A percentile compares a stretch with the other conserved stretches of the same genome.
phyloP scores from a whole-genome alignment of 2,329 filamentous ascomycete genomes.

The Phoma sp. region DNA sequence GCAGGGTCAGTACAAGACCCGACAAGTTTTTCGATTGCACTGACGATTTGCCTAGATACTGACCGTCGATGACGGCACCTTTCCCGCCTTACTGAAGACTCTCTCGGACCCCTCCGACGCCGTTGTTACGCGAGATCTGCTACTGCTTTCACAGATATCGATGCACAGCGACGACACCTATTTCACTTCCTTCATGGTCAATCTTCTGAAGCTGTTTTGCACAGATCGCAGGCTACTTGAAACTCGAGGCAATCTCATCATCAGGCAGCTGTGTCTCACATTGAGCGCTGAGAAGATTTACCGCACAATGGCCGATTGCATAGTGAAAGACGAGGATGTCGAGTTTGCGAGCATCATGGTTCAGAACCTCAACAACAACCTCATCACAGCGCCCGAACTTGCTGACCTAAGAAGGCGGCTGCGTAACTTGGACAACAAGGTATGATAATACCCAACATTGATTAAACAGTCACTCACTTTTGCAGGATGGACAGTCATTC shows the following conservation, averaged over 20 bases:
- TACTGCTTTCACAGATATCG: conserved; percentile 94
- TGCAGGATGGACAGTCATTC: conserved; percentile 84
- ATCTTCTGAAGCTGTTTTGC: conserved; percentile 90
- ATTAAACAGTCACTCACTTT: conserved; percentile 44
- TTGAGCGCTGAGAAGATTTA: conserved; percentile 95
- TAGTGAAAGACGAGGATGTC: conserved; percentile 96
- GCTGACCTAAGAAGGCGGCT: conserved; percentile 88
- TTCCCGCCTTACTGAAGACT: conserved; percentile 93
- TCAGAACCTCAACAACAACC: conserved; percentile 97
- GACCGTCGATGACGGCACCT: conserved; percentile 96
- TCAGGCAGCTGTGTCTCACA: conserved; percentile 90
- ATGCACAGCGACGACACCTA: conserved; percentile 96
- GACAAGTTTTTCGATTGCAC: not conserved
- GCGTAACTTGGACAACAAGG: conserved; percentile 83
- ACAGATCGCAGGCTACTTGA: conserved; percentile 91
- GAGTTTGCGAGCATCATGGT: conserved; percentile 99
- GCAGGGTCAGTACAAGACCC: conserved; percentile 66
- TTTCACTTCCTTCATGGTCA: conserved; percentile 98
- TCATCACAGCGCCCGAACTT: conserved; percentile 95
- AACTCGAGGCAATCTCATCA: conserved; percentile 92
- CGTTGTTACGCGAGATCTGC: conserved; percentile 92
- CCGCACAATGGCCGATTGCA: conserved; percentile 90
- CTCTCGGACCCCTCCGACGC: conserved; percentile 94
- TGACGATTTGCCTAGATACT: conserved; percentile 55
- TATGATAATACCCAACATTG: not conserved